Percentiles rank a stretch among this genome's conserved stretches.
phyloP scores from a whole-genome alignment of 1,284 basidiomycete species.

The Ganoderma meredithae region DNA sequence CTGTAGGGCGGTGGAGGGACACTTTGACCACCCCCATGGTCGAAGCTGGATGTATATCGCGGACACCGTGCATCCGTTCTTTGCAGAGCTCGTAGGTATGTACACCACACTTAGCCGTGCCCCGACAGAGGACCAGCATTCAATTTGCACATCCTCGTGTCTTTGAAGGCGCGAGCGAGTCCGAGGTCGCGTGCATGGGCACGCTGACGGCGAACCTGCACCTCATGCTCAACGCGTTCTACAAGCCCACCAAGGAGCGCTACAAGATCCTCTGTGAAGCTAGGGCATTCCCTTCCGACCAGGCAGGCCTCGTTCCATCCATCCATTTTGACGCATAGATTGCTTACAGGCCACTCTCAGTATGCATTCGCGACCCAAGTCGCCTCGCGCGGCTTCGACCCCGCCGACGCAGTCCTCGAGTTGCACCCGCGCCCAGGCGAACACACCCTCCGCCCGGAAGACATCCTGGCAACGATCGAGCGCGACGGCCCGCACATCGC shows the following conservation, averaged over 20 bases:
- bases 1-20: constrained; percentile 86
- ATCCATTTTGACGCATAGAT: constrained; percentile 11
- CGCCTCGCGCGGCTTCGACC: constrained; percentile 81
- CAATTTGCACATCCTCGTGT: constrained; percentile 1
- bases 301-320: constrained; percentile 46
- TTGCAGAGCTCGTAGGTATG: constrained; percentile 87
- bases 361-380: constrained; percentile 96
- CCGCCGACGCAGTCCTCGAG: constrained; percentile 78
- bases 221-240: constrained; percentile 93
- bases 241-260: constrained; percentile 83
- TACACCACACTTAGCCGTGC: constrained; percentile 15
- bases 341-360: constrained; percentile 50
- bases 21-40: constrained; percentile 87
- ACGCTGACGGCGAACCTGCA: constrained; percentile 96
- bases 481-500: constrained; percentile 81
- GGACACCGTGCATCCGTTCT: constrained; percentile 74
- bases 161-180: constrained; percentile 77
- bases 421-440: constrained; percentile 85
- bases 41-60: constrained; percentile 89
- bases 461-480: constrained; percentile 84
- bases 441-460: constrained; percentile 87
- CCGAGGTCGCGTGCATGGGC: constrained; percentile 94
- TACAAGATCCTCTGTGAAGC: constrained; percentile 97
- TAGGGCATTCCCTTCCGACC: constrained; percentile 95
- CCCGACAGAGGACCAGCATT: background rate